These are phyloP conservation scores for Metarhizium rileyi DNA, from an alignment of 2,329 filamentous ascomycete species.

Conservation along the genomic window DNA sequence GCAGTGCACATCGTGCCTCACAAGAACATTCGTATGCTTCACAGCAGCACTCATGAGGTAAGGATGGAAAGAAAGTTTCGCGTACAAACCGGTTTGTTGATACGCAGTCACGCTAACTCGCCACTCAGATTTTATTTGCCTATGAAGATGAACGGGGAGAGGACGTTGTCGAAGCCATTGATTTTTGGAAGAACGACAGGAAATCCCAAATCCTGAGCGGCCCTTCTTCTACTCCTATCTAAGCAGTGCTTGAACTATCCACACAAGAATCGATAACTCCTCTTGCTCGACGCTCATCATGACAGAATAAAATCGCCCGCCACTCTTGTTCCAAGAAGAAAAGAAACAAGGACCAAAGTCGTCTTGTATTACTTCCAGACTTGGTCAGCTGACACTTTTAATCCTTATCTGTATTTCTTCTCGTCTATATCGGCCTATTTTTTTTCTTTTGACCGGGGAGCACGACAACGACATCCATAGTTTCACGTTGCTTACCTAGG, in stretches of 20 bases:
- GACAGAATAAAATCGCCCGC: slow-evolving; percentile 8
- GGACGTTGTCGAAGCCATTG: slow-evolving; percentile 86
- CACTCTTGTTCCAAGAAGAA: slow-evolving; percentile 14
- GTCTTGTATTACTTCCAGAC: slow-evolving; percentile 18
- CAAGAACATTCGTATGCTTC: slow-evolving; percentile 94
- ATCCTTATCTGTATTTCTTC: not conserved
- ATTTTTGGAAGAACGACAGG: slow-evolving; percentile 78
- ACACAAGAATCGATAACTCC: not conserved
- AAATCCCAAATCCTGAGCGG: slow-evolving; percentile 32
- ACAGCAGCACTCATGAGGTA: slow-evolving; percentile 95
- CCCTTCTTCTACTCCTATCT: slow-evolving; percentile 5
- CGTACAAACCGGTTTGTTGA: not conserved
- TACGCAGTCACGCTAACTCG: not conserved
- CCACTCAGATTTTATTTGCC: slow-evolving; percentile 77
- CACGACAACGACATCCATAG: not conserved
- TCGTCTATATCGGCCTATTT: not conserved
- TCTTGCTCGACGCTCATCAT: not conserved
- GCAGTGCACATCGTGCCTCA: slow-evolving; percentile 93
- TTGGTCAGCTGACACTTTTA: not conserved
- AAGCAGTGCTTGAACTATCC: slow-evolving; percentile 1
- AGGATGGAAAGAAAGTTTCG: slow-evolving; percentile 22
- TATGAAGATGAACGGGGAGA: slow-evolving; percentile 94
- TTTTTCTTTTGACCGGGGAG: not conserved
- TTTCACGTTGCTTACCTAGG: not conserved
- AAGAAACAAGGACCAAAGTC: slow-evolving; percentile 3